Percentiles rank a stretch among this genome's conserved stretches.
Conservation (phyloP, 257 asterid species). For the Mitragyna speciosa region DNA sequence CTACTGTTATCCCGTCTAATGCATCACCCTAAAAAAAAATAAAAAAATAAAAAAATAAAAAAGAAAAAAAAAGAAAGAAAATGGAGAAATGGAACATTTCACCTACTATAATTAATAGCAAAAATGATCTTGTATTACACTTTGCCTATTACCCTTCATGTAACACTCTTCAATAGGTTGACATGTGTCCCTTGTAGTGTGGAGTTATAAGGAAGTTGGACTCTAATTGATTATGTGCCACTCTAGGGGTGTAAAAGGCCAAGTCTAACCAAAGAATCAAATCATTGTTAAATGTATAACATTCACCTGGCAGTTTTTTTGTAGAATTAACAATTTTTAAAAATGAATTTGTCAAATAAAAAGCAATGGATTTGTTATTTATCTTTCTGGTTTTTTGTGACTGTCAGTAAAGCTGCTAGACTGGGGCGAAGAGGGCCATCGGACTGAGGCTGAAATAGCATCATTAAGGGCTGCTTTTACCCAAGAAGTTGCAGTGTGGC, state of each 20-base stretch:
- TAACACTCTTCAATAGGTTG: no score
- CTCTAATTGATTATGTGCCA: no score
- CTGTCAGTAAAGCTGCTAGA: conserved; percentile 76
- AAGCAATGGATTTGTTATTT: not conserved
- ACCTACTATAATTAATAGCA: not conserved
- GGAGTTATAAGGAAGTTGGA: no score
- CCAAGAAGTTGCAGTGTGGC: conserved; percentile 94
- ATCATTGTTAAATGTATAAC: not conserved
- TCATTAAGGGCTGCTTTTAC: conserved; percentile 80
- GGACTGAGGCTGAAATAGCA: conserved; percentile 71
- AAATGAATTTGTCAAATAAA: not conserved
- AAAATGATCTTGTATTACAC: no score
- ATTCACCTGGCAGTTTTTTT: not conserved
- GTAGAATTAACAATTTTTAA: not conserved
- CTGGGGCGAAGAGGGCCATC: conserved; percentile 91
- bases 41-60: not conserved
- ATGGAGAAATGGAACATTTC: not conserved
- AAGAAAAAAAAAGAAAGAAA: not conserved
- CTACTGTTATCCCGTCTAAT: not conserved
- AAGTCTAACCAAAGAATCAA: no score
- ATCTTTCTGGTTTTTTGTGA: conserved; percentile 21
- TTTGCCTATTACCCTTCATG: no score
- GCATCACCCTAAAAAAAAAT: not conserved
- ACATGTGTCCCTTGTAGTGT: no score
- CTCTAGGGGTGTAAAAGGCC: no score